Base-by-base conservation (phyloP, 2,329 filamentous ascomycete genomes). In the Clarireedia sp. region DNA sequence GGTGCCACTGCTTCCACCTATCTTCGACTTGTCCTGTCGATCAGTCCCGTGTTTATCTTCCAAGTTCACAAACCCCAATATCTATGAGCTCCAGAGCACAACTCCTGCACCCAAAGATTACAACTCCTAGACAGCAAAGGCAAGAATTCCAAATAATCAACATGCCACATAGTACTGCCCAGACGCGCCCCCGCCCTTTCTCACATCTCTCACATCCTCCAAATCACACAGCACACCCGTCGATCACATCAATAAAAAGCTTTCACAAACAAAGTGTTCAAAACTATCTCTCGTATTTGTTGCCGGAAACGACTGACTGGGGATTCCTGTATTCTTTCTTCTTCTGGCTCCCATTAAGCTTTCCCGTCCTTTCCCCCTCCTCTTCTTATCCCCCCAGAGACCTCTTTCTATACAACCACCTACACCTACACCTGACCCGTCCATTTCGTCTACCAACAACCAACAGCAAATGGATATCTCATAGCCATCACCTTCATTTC, bases 401-500 rank as follows among this genome's bases (percentile, higher is more conserved):
- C 29, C 29, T 8, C 45, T 36, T 5, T 54, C 51, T 48, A 48
- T 48, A 54, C 51, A 54, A 54, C 43, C 36, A 41, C 51, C 9
- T 40, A 14, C 37, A 40, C 17, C 37, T 17, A 40, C 37, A 40
- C 17, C 37, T 17, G 14, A 14, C 51, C 17, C 29, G 37, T 38
- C 46, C 19, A 47, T 19, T n/a, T 41, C 50, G 51, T 59, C 57
- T 58, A 55, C 48, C 48, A 57, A 57, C 45, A 48, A 55, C 48
- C 40, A 52, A 38, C 41, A 43, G 24, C 44, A 56, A 48, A 60
- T 56, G 62, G 56, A 59, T 55, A 57, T 47, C 44, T 21, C 52
- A 59, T 49, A 51, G 12, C 48, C 48, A 47, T 60, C 59, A 54
- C 55, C 55, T 51, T 38, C 51, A 47, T 51, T 59, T 54, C 48